phyloP scores from a whole-genome alignment of 2,329 filamentous ascomycete genomes.

The Fusarium praegraminearum region DNA sequence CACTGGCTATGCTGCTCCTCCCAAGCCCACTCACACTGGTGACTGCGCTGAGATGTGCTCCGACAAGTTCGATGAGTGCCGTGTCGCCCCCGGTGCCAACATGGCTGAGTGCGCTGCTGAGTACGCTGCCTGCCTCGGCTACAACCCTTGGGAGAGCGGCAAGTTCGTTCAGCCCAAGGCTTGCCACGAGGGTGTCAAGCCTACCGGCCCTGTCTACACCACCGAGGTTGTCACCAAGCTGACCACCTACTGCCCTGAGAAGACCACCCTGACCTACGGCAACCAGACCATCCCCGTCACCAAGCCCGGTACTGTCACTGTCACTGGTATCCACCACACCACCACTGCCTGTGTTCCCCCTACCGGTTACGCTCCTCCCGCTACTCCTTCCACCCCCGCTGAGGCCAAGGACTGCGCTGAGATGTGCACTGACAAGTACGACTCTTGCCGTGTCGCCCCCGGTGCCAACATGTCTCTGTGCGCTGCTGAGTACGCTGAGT shows the following conservation, averaged over 20 bases:
- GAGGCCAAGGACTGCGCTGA: constrained; percentile 31
- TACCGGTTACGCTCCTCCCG: constrained; percentile 20
- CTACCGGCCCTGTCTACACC: constrained; percentile 23
- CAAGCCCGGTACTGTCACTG: constrained; percentile 28
- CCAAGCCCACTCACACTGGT: constrained; percentile 24
- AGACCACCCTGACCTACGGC: constrained; percentile 51
- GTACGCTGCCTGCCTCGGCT: constrained; percentile 45
- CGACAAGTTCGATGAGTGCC: constrained; percentile 41
- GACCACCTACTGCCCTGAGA: constrained; percentile 55
- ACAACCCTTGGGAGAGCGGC: constrained; percentile 43
- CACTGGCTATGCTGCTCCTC: constrained; percentile 22
- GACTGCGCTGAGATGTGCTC: constrained; percentile 35
- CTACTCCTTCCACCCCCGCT: constrained; percentile 32
- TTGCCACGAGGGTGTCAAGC: constrained; percentile 63
- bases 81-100: constrained; percentile 36
- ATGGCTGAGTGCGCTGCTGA: constrained; percentile 42
- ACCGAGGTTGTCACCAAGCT: constrained; percentile 39
- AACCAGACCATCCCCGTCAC: constrained; percentile 44
- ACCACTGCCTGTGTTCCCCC: constrained; percentile 37
- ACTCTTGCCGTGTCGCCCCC: constrained; percentile 4
- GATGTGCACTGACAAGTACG: constrained; percentile 9
- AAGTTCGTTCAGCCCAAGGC: constrained; percentile 31
- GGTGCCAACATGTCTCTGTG: constrained; percentile 12
- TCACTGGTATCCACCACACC: constrained; percentile 29
- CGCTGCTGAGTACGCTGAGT: constrained; percentile 16